Evolutionary conservation across 2,329 filamentous ascomycete species (phyloP).

Genomic region (Verticillium klebahnii): DNA sequence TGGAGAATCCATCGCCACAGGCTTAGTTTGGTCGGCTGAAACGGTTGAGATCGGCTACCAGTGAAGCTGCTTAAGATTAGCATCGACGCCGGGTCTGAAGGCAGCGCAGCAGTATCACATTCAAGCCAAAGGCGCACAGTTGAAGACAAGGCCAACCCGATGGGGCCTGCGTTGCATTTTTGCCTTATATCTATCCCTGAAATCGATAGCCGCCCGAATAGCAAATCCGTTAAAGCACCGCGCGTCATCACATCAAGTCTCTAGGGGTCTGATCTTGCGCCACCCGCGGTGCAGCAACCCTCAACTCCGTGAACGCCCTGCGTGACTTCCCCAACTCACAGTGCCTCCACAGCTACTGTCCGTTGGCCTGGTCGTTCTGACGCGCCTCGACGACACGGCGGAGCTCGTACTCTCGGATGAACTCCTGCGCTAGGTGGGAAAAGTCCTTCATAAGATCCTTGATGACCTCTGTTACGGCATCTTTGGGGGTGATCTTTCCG

Average conservation of each 20-base stretch:
- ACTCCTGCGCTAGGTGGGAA: constrained; percentile 75
- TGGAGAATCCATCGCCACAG: not conserved
- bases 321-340: not conserved
- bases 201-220: not conserved
- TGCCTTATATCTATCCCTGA: not conserved
- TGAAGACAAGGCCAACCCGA: not conserved
- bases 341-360: not conserved
- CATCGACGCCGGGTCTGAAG: not conserved
- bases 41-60: not conserved
- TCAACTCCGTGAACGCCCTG: not conserved
- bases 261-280: not conserved
- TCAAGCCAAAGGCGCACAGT: not conserved
- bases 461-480: constrained; percentile 77
- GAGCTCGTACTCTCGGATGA: constrained; percentile 88
- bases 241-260: not conserved
- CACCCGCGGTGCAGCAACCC: not conserved
- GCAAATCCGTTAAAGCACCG: not conserved
- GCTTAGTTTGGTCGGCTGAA: too few species aligned
- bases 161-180: not conserved
- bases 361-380: constrained; percentile 35
- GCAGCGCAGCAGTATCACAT: not conserved
- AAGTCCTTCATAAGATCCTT: constrained; percentile 79
- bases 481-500: constrained; percentile 80
- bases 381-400: constrained; percentile 72
- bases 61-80: not conserved